A percentile compares a stretch with the other conserved stretches of the same genome.
phyloP scores from a whole-genome alignment of 1,284 basidiomycete species.

The Leccinum idahoense region DNA sequence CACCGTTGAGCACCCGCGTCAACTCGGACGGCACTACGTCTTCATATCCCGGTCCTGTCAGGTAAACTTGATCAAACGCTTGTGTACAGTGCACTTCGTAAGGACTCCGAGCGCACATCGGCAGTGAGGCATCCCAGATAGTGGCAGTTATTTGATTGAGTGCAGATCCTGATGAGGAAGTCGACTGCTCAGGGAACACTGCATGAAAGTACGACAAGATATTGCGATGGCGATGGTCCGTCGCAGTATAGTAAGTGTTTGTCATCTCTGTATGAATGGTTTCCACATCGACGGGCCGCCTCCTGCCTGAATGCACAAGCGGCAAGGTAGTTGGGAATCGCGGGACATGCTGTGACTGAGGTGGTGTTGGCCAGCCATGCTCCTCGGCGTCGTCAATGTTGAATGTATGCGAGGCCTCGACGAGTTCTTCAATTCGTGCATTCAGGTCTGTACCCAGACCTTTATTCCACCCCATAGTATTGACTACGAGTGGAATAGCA shows the following conservation, averaged over 20 bases:
- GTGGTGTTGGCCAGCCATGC: conserved; percentile 21
- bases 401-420: conserved; percentile 49
- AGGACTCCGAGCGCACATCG: conserved; percentile 65
- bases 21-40: conserved; percentile 70
- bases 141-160: conserved; percentile 34
- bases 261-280: conserved; percentile 18
- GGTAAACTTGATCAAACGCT: conserved; percentile 57
- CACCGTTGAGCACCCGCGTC: conserved; percentile 71
- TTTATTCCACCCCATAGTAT: conserved; percentile 97
- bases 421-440: conserved; percentile 60
- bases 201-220: conserved; percentile 83
- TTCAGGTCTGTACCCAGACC: conserved; percentile 87
- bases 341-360: conserved; percentile 26
- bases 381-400: conserved; percentile 19
- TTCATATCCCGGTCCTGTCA: conserved; percentile 69
- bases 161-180: conserved; percentile 4
- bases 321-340: background rate
- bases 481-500: conserved; percentile 81
- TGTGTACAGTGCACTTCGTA: conserved; percentile 57
- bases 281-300: conserved; percentile 17
- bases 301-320: background rate
- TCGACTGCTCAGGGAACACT: conserved; percentile 35
- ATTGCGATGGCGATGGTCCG: conserved; percentile 70
- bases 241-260: conserved; percentile 54
- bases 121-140: conserved; percentile 65